These are phyloP conservation scores for Pythium brachiatum DNA, from an alignment of 352 stramenopile genomes.

Conservation along the genomic window DNA sequence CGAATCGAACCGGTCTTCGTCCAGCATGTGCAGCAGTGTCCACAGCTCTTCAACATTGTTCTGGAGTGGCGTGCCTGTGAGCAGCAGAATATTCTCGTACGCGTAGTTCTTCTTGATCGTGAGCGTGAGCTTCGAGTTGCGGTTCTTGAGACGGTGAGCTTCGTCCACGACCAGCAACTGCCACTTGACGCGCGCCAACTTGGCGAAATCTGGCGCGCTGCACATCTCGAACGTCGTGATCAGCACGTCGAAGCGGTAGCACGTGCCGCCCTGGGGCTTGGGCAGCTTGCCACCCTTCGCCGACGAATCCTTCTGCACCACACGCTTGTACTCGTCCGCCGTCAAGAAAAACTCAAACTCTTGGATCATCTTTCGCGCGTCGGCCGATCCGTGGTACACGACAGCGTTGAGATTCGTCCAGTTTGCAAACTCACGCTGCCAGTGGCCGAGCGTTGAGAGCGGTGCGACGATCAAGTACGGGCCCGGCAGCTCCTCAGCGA, in stretches of 20 bases:
- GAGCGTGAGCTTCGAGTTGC: constrained; percentile 93
- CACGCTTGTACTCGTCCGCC: constrained; percentile 36
- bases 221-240: constrained; percentile 99
- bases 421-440: constrained; percentile 93
- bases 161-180: constrained; percentile 98
- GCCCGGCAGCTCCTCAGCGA: constrained; percentile 92
- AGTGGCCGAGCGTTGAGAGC: constrained; percentile 97
- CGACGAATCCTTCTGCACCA: constrained; percentile 1
- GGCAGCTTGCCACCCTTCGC: constrained; percentile 26
- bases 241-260: constrained; percentile 97
- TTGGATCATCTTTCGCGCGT: constrained; percentile 89
- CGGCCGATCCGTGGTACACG: constrained; percentile 96
- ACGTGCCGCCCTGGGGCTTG: constrained; percentile 41
- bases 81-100: constrained; percentile 83
- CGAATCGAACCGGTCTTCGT: constrained; percentile 92
- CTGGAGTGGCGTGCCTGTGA: constrained; percentile 90
- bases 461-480: constrained; percentile 98
- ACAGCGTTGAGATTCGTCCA: constrained; percentile 99
- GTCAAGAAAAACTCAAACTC: constrained; percentile 94
- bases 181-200: constrained; percentile 94
- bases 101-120: constrained; percentile 77
- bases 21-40: constrained; percentile 99
- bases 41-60: constrained; percentile 94
- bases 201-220: constrained; percentile 90
- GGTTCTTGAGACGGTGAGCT: constrained; percentile 98